phyloP scores from a whole-genome alignment of 208 protist species.

The Acanthamoeba lenticulata region DNA sequence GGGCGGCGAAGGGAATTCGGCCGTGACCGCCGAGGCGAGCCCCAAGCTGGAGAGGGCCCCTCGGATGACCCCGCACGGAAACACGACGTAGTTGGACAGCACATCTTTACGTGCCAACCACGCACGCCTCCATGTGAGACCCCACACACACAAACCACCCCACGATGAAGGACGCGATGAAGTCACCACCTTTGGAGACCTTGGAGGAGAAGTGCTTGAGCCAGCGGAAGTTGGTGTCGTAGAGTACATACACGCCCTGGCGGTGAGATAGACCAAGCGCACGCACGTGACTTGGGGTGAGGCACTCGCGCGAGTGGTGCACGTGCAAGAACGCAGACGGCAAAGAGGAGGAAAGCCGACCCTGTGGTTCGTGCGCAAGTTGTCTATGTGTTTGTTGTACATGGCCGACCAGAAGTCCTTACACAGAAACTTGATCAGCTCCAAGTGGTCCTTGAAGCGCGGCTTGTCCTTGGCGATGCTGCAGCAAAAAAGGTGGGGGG shows the following conservation, averaged over 20 bases:
- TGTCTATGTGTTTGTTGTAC: constrained; percentile 39
- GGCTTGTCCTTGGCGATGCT: constrained; percentile 29
- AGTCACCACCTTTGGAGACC: neutral
- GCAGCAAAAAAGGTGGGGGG: neutral
- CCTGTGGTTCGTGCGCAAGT: constrained; percentile 55
- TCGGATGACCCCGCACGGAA: constrained; percentile 52
- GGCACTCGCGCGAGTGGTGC: neutral
- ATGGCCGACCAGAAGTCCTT: constrained; percentile 53
- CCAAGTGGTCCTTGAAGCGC: neutral
- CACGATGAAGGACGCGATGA: neutral
- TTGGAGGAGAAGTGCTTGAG: constrained; percentile 39
- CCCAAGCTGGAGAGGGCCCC: constrained; percentile 19
- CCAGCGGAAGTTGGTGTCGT: constrained; percentile 50
- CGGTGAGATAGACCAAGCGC: neutral
- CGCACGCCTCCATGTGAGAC: neutral
- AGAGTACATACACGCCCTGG: constrained; percentile 45
- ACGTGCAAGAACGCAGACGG: neutral
- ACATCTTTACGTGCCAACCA: neutral
- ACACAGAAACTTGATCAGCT: constrained; percentile 54
- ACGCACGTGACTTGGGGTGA: neutral
- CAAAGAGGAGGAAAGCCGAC: neutral
- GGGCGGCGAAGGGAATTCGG: neutral
- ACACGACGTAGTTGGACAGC: constrained; percentile 9
- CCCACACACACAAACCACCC: neutral
- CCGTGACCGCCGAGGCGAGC: neutral